Percentiles rank a stretch among this genome's conserved stretches.
Evolutionary conservation across 371 early-diverging fungal genomes (phyloP).

Genomic region (Paramicrosporidium saccamoebae): DNA sequence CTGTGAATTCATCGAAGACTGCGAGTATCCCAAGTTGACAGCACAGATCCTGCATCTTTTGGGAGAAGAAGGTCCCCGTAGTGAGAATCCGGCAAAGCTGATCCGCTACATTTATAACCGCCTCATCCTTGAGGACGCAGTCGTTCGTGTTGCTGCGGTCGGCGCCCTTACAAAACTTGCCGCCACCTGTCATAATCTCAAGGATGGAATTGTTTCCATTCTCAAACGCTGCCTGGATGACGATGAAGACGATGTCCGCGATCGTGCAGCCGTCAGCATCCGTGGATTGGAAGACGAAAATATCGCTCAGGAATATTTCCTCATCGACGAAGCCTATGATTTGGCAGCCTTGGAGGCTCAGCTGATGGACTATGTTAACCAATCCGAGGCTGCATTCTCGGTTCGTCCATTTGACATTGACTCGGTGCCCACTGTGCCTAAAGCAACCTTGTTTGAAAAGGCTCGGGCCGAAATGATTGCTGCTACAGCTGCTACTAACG

Average conservation of each 20-base stretch:
- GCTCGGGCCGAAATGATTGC: slow-evolving; percentile 1
- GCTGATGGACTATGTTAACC: slow-evolving; percentile 39
- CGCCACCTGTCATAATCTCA: slow-evolving; percentile 24
- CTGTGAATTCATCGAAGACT: slow-evolving; percentile 96
- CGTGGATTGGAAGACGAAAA: slow-evolving; percentile 25
- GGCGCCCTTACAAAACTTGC: slow-evolving; percentile 77
- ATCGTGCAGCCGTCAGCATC: slow-evolving; percentile 67
- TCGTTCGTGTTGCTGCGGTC: slow-evolving; percentile 90
- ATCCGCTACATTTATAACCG: slow-evolving; percentile 94
- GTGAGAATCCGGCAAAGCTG: slow-evolving; percentile 57
- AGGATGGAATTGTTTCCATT: slow-evolving; percentile 42
- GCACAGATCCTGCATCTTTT: slow-evolving; percentile 74
- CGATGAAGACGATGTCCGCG: slow-evolving; percentile 88
- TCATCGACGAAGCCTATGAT: slow-evolving; percentile 43
- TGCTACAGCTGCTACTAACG: slow-evolving; percentile 2
- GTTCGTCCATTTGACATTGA: slow-evolving; percentile 39
- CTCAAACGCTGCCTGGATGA: slow-evolving; percentile 78
- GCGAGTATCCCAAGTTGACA: slow-evolving; percentile 83
- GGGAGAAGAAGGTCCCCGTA: slow-evolving; percentile 74
- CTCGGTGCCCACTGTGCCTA: slow-evolving; percentile 35
- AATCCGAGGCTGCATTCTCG: slow-evolving; percentile 13
- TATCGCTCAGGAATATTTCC: slow-evolving; percentile 15
- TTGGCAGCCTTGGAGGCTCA: slow-evolving; percentile 52
- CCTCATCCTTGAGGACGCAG: slow-evolving; percentile 77
- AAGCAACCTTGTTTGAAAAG: slow-evolving; percentile 7